Conservation (phyloP, 164 flowering plant species). For the Dillenia turbinata region DNA sequence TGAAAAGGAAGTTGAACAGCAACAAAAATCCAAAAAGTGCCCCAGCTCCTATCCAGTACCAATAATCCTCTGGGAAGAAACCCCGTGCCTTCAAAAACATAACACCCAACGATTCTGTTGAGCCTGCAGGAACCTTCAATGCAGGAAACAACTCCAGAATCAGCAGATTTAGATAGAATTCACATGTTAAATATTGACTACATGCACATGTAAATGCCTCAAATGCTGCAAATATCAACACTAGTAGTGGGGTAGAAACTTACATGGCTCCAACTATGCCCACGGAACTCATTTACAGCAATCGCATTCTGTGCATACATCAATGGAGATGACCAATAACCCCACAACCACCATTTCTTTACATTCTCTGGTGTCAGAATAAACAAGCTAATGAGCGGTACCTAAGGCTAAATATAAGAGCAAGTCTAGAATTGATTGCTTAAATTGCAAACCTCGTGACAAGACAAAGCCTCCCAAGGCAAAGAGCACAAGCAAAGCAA, state of each 20-base stretch:
- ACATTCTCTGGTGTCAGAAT: conserved; percentile 37
- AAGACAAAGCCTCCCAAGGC: conserved; percentile 43
- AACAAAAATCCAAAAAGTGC: conserved; percentile 17
- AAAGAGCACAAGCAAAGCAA: conserved; percentile 29
- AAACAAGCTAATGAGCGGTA: background rate
- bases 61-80: conserved; percentile 12
- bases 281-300: conserved; percentile 43
- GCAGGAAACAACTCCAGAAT: too few relatives aligned
- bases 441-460: conserved; percentile 31
- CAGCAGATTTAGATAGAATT: too few relatives aligned
- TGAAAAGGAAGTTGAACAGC: conserved; percentile 15
- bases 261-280: conserved; percentile 38
- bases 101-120: conserved; percentile 14
- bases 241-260: conserved; percentile 5
- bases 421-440: background rate
- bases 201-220: too few relatives aligned
- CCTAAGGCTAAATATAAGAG: background rate
- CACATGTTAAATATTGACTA: background rate
- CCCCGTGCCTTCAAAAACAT: conserved; percentile 16
- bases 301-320: conserved; percentile 51
- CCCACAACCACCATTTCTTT: conserved; percentile 57
- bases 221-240: background rate
- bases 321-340: conserved; percentile 55
- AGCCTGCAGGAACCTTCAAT: conserved; percentile 6
- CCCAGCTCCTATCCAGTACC: conserved; percentile 28